Conservation (phyloP, 2,329 filamentous ascomycete species). For the Alternaria ethzedia region DNA sequence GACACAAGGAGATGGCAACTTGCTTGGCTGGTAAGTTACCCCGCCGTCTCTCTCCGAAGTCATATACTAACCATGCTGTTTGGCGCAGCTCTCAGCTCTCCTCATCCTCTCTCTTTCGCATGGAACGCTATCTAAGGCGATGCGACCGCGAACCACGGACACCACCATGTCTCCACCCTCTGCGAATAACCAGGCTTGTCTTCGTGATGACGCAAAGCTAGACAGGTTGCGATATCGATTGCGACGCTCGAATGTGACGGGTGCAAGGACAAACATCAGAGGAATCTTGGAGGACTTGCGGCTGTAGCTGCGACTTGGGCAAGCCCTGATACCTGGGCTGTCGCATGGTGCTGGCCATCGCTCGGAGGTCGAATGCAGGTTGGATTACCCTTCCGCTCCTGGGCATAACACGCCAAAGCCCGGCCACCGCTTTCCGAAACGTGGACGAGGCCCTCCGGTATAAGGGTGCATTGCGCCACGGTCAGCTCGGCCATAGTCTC, state of each 20-base stretch:
- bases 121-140: neutral
- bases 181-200: neutral
- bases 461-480: neutral
- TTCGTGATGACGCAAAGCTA: neutral
- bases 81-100: neutral
- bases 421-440: neutral
- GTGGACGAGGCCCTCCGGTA: neutral
- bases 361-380: neutral
- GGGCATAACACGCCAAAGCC: neutral
- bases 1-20: neutral
- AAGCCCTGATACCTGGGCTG: no score
- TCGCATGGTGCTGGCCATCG: neutral
- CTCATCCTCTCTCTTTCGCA: neutral
- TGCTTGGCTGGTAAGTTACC: neutral
- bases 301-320: neutral
- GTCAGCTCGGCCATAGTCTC: neutral
- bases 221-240: neutral
- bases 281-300: neutral
- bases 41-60: neutral
- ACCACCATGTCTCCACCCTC: neutral
- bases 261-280: neutral
- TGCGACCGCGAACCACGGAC: neutral
- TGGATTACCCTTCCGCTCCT: neutral
- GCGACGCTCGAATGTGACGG: neutral
- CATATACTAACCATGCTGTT: neutral